Evolutionary conservation across 2,329 filamentous ascomycete genomes (phyloP).

Genomic region (Diaporthe citriasiana): DNA sequence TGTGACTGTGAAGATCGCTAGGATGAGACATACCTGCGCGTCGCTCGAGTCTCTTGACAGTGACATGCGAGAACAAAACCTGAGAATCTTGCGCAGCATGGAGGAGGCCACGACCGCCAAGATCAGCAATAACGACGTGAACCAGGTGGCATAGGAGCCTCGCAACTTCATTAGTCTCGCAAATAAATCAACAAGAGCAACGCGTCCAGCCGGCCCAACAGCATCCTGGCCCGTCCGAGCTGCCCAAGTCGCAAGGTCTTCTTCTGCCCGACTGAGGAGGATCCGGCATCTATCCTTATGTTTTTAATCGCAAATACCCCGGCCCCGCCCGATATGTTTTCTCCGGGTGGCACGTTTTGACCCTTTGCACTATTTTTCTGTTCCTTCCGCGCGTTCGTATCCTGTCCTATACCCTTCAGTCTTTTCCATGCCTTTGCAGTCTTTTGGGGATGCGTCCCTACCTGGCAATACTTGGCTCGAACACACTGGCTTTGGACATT

Average conservation of each 20-base stretch:
- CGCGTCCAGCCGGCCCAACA: conserved; percentile 1
- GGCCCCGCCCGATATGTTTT: conserved; percentile 23
- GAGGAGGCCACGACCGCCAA: conserved; percentile 41
- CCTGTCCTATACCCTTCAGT: conserved; percentile 29
- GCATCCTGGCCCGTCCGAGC: conserved; percentile 11
- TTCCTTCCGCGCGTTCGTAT: conserved; percentile 8
- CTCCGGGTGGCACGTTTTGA: conserved; percentile 8
- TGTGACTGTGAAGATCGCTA: conserved; percentile 41
- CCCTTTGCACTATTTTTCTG: background rate
- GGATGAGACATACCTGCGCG: conserved; percentile 40
- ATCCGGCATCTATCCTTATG: conserved; percentile 32
- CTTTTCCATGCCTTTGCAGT: conserved; percentile 26
- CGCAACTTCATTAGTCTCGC: conserved; percentile 21
- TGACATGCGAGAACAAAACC: conserved; percentile 42
- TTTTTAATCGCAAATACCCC: conserved; percentile 37
- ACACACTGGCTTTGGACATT: conserved; percentile 21
- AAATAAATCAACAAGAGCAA: conserved; percentile 34
- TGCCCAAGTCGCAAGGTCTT: conserved; percentile 20
- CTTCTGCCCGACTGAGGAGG: conserved; percentile 35
- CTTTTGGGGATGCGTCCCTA: conserved; percentile 22
- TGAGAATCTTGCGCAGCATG: conserved; percentile 38
- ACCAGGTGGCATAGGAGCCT: conserved; percentile 36
- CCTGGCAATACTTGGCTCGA: background rate
- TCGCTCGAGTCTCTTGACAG: conserved; percentile 41
- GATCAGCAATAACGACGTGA: conserved; percentile 36